A percentile compares a stretch with the other conserved stretches of the same genome.
Evolutionary conservation across 176 grass and related monocot species (phyloP).

Genomic region (Leersia perrieri): DNA sequence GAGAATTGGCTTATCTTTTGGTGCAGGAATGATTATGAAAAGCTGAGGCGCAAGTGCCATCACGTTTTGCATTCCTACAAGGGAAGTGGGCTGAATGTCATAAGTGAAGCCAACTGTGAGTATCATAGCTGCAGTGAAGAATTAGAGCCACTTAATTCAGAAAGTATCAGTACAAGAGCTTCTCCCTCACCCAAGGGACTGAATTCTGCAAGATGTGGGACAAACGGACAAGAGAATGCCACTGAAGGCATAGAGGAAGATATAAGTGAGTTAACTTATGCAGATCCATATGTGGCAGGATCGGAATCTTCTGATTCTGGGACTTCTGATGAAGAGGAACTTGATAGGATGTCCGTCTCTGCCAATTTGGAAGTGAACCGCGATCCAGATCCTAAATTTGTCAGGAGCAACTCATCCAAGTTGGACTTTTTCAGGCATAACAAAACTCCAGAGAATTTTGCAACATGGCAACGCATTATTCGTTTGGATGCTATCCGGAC

Average conservation of each 20-base stretch:
- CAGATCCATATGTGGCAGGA: constrained; percentile 45
- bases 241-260: constrained; percentile 47
- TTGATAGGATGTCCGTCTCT: constrained; percentile 30
- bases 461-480: constrained; percentile 90
- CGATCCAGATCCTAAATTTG: constrained; percentile 42
- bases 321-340: constrained; percentile 69
- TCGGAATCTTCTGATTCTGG: constrained; percentile 70
- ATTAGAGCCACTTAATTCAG: constrained; percentile 41
- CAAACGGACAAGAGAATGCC: constrained; percentile 23
- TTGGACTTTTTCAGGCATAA: constrained; percentile 38
- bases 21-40: constrained; percentile 91
- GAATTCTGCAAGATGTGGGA: constrained; percentile 24
- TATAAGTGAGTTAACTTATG: constrained; percentile 40
- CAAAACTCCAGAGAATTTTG: constrained; percentile 63
- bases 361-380: constrained; percentile 39
- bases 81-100: constrained; percentile 59
- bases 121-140: constrained; percentile 38
- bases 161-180: constrained; percentile 37
- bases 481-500: constrained; percentile 81
- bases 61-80: constrained; percentile 44
- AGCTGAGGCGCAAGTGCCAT: constrained; percentile 63
- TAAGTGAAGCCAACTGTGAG: constrained; percentile 46
- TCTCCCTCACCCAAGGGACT: constrained; percentile 46
- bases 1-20: constrained; percentile 5
- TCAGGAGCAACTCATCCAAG: constrained; percentile 46